phyloP scores from a whole-genome alignment of 805 yeast species.

The Candida boidinii region DNA sequence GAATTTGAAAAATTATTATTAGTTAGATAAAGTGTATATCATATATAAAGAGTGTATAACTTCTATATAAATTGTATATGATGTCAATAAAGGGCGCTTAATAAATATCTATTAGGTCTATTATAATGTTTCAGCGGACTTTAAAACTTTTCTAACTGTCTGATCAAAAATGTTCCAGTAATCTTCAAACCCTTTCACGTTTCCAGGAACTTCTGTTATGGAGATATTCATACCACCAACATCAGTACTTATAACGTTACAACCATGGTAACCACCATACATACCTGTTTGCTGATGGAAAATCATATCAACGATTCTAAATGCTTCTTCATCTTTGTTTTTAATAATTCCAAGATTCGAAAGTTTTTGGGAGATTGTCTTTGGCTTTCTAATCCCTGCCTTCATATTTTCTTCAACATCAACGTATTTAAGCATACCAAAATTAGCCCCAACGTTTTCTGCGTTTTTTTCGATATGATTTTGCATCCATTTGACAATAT shows the following conservation, averaged over 20 bases:
- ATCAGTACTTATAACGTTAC: constrained; percentile 11
- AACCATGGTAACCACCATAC: constrained; percentile 6
- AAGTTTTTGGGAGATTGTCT: constrained; percentile 7
- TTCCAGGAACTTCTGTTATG: constrained; percentile 2
- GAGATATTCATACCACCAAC: constrained; percentile 9
- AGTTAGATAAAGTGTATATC: no score
- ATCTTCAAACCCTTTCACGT: constrained; percentile 4
- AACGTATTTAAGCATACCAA: constrained; percentile 8
- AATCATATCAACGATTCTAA: constrained; percentile 8
- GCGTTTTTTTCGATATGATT: no score
- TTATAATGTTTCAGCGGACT: no score
- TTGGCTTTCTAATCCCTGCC: neutral
- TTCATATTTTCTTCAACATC: constrained; percentile 2
- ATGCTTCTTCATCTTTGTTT: neutral
- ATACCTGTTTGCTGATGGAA: constrained; percentile 12
- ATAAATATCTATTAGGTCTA: no score
- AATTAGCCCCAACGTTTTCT: no score
- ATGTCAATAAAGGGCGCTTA: no score
- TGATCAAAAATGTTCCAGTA: neutral
- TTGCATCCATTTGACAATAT: no score
- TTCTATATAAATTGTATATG: no score
- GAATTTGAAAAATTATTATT: no score
- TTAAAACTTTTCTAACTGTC: no score
- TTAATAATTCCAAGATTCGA: constrained; percentile 13
- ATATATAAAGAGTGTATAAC: no score